Base-by-base conservation (phyloP, 495 filamentous ascomycete genomes). In the Tetracladium marchalianum region DNA sequence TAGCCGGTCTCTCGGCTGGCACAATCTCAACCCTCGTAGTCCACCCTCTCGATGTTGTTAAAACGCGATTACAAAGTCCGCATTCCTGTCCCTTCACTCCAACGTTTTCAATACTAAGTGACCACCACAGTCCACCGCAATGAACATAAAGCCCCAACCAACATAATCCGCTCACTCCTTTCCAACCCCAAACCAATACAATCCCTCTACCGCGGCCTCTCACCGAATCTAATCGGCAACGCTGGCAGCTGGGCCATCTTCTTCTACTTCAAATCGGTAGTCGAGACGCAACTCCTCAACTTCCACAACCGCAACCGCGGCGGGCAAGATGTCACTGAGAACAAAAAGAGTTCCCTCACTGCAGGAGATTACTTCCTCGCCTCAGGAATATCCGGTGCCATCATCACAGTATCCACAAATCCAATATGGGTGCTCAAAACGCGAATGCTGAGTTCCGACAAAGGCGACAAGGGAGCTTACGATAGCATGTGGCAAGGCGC, bases 381-480 rank as follows among this genome's bases (percentile, higher is more conserved):
- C 18, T 92, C 87, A 34, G 83, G 80, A 31, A 64, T 73, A 39
- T 85, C 88, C 44, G 88, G 88, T 74, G 63, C 68, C 27, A 55
- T 84, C 15, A 90, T 87, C 5, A 83, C 87, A 32, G 60, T 89
- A 19, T 67, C 85, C 50, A 97, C 93, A 40, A 99, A 99, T 60
- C 92, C 92, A 4, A 84, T 99, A 58, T 99, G 92, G 92, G 92
- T 99, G 5, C 77, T 99, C 60, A 97, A 97, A 63, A 99, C 92
- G 2, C 85, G 92, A 41, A 97, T 99, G 90, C 70, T 99, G 11
- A 85, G 88, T 27, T 87, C 82, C 2, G 81, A 89, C 54, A 73
- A 75, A 39, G 64, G 68, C 35, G 70, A 76, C 18, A 82, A 79
- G 1, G 87, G 87, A 43, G 90, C 90, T 5, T 99, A 97, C 65